phyloP scores from a whole-genome alignment of 164 flowering plant genomes.

The Aristolochia contorta region DNA sequence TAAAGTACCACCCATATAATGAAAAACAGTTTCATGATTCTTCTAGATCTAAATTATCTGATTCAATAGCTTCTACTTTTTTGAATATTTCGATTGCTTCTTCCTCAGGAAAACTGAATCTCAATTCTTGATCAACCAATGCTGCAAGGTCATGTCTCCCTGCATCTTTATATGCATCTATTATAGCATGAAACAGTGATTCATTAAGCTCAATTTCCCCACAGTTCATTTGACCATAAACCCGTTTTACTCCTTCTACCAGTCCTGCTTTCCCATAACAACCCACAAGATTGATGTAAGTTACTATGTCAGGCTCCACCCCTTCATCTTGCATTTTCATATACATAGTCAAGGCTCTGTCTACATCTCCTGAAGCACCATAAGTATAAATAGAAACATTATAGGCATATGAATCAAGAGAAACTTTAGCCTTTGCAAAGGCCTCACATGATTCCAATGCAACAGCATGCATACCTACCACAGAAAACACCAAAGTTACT shows the following conservation, averaged over 20 bases:
- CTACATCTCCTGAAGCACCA: conserved; percentile 40
- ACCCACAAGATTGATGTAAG: conserved; percentile 47
- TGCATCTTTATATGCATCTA: conserved; percentile 20
- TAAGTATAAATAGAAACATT: conserved; percentile 69
- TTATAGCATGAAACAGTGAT: conserved; percentile 48
- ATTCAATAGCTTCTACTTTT: not conserved
- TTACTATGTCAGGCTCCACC: conserved; percentile 62
- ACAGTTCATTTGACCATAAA: conserved; percentile 45
- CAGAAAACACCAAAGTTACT: conserved; percentile 46
- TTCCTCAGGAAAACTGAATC: conserved; percentile 13
- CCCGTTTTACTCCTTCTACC: conserved; percentile 73
- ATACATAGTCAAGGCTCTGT: conserved; percentile 55
- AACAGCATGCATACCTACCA: conserved; percentile 47
- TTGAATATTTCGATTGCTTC: no score
- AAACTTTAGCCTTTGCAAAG: conserved; percentile 26
- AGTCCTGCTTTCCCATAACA: conserved; percentile 85
- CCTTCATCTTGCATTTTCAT: conserved; percentile 79
- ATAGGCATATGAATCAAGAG: conserved; percentile 42
- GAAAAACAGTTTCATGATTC: no score
- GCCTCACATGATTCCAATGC: conserved; percentile 54
- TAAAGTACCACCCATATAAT: no score
- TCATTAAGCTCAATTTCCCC: conserved; percentile 58
- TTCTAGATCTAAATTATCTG: not conserved
- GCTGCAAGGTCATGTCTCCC: conserved; percentile 52
- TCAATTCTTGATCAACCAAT: conserved; percentile 57